These are phyloP conservation scores for Aechmea fasciata DNA, from an alignment of 176 grass and related monocot species.

Conservation along the genomic window DNA sequence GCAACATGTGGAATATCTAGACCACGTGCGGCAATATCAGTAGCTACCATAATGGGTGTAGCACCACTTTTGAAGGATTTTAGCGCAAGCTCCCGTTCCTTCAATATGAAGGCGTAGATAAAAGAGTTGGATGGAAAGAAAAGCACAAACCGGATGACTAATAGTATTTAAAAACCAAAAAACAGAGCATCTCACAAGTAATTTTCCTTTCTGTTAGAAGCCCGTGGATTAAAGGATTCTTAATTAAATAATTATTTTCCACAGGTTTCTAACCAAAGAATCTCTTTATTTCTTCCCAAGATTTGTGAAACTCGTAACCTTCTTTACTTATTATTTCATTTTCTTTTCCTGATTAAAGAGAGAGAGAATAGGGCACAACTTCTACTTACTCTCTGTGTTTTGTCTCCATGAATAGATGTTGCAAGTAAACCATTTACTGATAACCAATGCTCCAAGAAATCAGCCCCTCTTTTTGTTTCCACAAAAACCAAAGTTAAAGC, in stretches of 20 bases:
- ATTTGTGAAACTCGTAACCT: not conserved
- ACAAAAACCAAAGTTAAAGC: slow-evolving; percentile 81
- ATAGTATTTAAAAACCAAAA: not conserved
- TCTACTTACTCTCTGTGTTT: slow-evolving; percentile 42
- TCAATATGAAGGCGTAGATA: slow-evolving; percentile 13
- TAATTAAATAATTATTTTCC: no score
- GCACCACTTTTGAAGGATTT: slow-evolving; percentile 54
- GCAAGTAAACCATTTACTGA: slow-evolving; percentile 52
- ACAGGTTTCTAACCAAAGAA: not conserved
- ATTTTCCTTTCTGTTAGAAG: not conserved
- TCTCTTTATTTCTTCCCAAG: not conserved
- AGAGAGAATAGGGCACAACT: not conserved
- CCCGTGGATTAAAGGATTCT: not conserved
- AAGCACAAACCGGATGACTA: no score
- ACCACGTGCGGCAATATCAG: slow-evolving; percentile 68
- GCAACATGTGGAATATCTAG: slow-evolving; percentile 67
- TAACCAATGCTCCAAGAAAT: slow-evolving; percentile 47
- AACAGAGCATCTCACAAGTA: not conserved
- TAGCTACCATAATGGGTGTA: slow-evolving; percentile 67
- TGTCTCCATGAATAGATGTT: slow-evolving; percentile 74
- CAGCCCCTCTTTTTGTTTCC: slow-evolving; percentile 79
- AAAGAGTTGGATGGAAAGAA: not conserved
- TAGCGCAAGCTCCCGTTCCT: slow-evolving; percentile 69
- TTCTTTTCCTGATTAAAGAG: not conserved
- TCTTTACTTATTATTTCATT: not conserved